Conservation (phyloP, 116 monocot genomes). For the Phalaenopsis hybrid region DNA sequence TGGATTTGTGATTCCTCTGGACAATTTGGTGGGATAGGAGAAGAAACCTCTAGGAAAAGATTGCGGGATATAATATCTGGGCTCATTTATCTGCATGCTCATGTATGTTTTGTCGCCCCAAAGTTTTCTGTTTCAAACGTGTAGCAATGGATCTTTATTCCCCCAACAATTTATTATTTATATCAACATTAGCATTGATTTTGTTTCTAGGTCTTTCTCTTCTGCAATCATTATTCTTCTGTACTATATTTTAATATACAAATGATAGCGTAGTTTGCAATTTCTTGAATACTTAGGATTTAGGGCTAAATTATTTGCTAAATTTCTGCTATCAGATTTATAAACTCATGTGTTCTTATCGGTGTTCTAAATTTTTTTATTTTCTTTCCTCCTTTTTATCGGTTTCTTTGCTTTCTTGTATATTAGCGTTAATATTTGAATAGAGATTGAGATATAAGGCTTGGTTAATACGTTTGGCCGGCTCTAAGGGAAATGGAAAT, state of each 20-base stretch:
- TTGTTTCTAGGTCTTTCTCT: background rate
- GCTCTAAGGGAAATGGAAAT: background rate
- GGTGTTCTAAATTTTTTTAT: too few relatives aligned
- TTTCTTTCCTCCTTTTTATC: background rate
- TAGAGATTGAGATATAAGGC: background rate
- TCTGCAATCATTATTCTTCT: background rate
- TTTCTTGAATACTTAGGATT: too few relatives aligned
- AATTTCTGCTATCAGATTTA: background rate
- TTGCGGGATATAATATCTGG: slow-evolving; percentile 68
- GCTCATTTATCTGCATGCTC: slow-evolving; percentile 80
- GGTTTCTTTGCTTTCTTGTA: background rate
- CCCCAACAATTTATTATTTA: background rate
- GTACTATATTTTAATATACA: background rate
- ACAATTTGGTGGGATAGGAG: slow-evolving; percentile 47
- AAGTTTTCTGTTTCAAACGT: background rate
- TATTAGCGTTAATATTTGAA: background rate
- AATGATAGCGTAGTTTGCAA: background rate
- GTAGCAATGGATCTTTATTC: background rate
- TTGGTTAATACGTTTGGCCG: background rate
- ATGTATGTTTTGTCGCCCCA: slow-evolving; percentile 45
- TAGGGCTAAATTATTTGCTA: background rate
- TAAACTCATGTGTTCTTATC: background rate
- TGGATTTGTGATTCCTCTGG: slow-evolving; percentile 64
- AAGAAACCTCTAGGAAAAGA: slow-evolving; percentile 55
- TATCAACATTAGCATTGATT: background rate